phyloP scores from a whole-genome alignment of 495 filamentous ascomycete species.

The Hypomontagnella submonticulosa region DNA sequence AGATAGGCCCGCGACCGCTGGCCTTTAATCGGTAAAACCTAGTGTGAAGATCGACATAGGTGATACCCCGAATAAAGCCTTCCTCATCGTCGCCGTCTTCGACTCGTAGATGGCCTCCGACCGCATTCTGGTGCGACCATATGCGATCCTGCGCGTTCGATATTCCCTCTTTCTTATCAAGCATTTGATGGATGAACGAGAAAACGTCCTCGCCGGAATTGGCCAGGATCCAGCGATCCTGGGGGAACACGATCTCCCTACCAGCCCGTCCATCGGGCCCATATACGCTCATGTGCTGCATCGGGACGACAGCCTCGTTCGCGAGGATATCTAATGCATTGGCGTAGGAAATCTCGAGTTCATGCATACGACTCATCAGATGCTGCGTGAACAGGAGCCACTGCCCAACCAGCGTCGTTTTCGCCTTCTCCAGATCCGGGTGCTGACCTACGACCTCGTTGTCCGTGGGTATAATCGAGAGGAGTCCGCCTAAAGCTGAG shows the following conservation, averaged over 20 bases:
- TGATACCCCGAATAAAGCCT: constrained; percentile 53
- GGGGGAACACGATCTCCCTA: constrained; percentile 57
- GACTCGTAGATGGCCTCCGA: constrained; percentile 47
- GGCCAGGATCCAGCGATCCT: constrained; percentile 64
- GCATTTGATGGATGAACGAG: constrained; percentile 52
- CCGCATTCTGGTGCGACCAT: constrained; percentile 41
- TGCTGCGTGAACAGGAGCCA: constrained; percentile 60
- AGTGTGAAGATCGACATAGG: constrained; percentile 55
- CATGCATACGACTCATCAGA: constrained; percentile 60
- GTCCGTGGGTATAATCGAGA: constrained; percentile 58
- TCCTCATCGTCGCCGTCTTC: constrained; percentile 21
- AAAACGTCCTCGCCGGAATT: constrained; percentile 63
- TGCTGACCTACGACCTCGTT: constrained; percentile 43
- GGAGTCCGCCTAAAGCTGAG: constrained; percentile 60
- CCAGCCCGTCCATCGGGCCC: constrained; percentile 54
- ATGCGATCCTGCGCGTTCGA: constrained; percentile 43
- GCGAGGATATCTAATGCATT: constrained; percentile 60
- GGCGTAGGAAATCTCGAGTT: constrained; percentile 61
- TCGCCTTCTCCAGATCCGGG: constrained; percentile 47
- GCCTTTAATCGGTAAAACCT: constrained; percentile 59
- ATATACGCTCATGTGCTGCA: constrained; percentile 48
- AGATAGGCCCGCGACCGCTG: constrained; percentile 55
- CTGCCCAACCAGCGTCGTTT: constrained; percentile 60
- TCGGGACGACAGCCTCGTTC: constrained; percentile 60
- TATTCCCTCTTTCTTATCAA: constrained; percentile 57